A percentile compares a stretch with the other conserved stretches of the same genome.
Evolutionary conservation across 139 green algal species (phyloP).

Genomic region (Micractinium conductrix): DNA sequence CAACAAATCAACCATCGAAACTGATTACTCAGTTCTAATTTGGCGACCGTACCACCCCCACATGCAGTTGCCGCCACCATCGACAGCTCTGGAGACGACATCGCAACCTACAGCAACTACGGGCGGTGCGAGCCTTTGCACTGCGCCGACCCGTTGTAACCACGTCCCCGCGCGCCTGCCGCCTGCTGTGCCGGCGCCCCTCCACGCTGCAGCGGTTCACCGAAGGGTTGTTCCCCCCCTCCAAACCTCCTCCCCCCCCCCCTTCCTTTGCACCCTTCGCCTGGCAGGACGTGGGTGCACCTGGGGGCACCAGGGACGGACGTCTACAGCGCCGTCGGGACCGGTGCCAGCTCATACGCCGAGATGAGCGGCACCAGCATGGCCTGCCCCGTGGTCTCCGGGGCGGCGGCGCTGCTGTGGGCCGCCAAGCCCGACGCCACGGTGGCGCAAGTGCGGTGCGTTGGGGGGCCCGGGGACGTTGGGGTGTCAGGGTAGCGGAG

Average conservation of each 20-base stretch:
- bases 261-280: background rate
- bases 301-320: background rate
- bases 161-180: too few species aligned
- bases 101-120: background rate
- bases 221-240: background rate
- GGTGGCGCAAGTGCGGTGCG: background rate
- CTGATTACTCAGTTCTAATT: too few species aligned
- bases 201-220: background rate
- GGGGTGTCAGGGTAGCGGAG: background rate
- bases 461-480: background rate
- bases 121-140: background rate
- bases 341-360: background rate
- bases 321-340: background rate
- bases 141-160: too few species aligned
- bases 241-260: too few species aligned
- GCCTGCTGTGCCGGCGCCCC: too few species aligned
- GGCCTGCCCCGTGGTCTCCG: background rate
- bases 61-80: background rate
- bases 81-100: background rate
- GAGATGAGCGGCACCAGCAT: background rate
- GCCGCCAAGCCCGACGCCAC: background rate
- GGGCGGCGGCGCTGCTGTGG: background rate
- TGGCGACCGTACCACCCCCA: too few species aligned
- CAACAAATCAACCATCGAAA: too few species aligned
- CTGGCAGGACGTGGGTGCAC: background rate